phyloP scores from a whole-genome alignment of 768 basidiomycete genomes.

The Hericium rajendrae region DNA sequence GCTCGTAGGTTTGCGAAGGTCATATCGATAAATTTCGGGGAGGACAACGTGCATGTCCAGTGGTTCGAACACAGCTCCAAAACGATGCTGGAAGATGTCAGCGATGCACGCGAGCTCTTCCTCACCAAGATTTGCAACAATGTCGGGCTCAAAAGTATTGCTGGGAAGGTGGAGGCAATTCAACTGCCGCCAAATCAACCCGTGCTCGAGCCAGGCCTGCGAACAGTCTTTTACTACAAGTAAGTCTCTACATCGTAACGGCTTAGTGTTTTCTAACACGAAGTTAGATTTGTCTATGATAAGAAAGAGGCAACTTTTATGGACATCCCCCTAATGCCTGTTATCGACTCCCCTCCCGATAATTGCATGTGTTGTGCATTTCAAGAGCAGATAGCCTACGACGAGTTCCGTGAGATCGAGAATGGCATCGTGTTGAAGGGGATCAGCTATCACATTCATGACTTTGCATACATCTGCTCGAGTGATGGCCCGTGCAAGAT shows the following conservation, averaged over 20 bases:
- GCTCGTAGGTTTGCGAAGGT: conserved; percentile 59
- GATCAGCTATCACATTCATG: conserved; percentile 45
- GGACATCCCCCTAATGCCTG: conserved; percentile 24
- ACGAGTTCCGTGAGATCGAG: conserved; percentile 19
- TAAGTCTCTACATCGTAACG: neutral
- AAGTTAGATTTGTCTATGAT: conserved; percentile 33
- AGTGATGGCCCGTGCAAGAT: conserved; percentile 44
- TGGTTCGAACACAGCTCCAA: conserved; percentile 68
- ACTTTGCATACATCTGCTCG: conserved; percentile 46
- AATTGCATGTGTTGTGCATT: conserved; percentile 46
- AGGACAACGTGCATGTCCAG: conserved; percentile 47
- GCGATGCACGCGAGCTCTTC: conserved; percentile 57
- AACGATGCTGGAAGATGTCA: conserved; percentile 51
- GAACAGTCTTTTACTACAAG: neutral
- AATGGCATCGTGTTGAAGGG: conserved; percentile 39
- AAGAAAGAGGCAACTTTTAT: conserved; percentile 35
- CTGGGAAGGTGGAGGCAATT: conserved; percentile 34
- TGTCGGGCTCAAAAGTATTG: conserved; percentile 31
- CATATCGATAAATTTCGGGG: conserved; percentile 36
- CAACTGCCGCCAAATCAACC: conserved; percentile 12
- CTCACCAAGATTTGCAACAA: conserved; percentile 44
- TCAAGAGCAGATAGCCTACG: conserved; percentile 22
- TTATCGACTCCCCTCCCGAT: conserved; percentile 29
- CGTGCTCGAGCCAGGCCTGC: neutral
- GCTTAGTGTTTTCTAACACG: neutral